Evolutionary conservation across 2,329 filamentous ascomycete genomes (phyloP), one percentile per base, ranked within the genome.

Genomic region (Cylindrodendrum hubeiense): DNA sequence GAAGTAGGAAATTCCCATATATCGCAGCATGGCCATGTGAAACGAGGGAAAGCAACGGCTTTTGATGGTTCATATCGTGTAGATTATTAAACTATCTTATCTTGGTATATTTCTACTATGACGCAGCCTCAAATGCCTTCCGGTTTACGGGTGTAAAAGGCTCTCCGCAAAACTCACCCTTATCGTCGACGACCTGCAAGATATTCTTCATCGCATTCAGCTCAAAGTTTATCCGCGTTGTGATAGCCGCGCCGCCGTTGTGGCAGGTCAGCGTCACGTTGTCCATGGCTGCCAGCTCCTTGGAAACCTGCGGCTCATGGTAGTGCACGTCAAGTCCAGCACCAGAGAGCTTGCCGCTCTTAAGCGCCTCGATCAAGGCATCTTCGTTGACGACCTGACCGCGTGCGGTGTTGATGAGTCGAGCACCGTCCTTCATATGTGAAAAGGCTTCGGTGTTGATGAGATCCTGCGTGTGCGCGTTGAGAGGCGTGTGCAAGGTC

Each of bases 321-420:
- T 83, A 83, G 74, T 88, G 84, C 13, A 89, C 87, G 70, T 88
- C 87, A 13, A 88, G 69, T 0, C 83, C 86, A 0, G 83, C 86
- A 2, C 82, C 81, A 0, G 75, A 75, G 2, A 88, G 43, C 6
- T 79, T 79, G 0, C 85, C 85, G 5, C 74, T 78, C 57, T 85
- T 80, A 41, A 88, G 67, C 0, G 84, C 86, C 6, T 72, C 71
- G 1, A 85, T 75, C 26, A 89, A 69, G 4, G 83, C 85, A 1
- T 80, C 79, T 65, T 89, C 85, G 60, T 88, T 83, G 1, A 88
- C 78, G 1, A 88, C 71, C 51, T 81, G 82, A 0, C 86, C 87
- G 2, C 86, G 75, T 0, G 86, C 84, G 4, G 85, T 86, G 67
- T 88, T 88, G 2, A 88, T 78, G 2, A 89, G 74, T 0, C 84